Evolutionary conservation across 495 filamentous ascomycete genomes (phyloP).

Genomic region (Hyaloscypha bicolor): DNA sequence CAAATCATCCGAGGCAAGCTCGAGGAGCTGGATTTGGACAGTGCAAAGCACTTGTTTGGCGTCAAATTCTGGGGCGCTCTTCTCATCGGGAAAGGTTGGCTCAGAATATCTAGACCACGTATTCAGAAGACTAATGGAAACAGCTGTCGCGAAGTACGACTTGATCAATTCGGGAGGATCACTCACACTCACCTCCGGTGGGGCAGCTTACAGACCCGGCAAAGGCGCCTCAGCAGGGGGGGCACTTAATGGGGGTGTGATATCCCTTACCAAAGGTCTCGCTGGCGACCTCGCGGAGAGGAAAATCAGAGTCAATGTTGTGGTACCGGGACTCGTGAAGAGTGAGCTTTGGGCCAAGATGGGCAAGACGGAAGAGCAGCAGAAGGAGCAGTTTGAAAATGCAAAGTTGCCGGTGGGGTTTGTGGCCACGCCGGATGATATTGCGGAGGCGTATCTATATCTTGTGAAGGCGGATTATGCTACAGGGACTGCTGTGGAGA

Average conservation of each 20-base stretch:
- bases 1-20: constrained; percentile 46
- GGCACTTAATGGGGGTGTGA: constrained; percentile 42
- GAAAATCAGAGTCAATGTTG: constrained; percentile 55
- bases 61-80: constrained; percentile 50
- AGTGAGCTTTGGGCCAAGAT: constrained; percentile 51
- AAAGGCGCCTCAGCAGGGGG: constrained; percentile 39
- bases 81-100: constrained; percentile 40
- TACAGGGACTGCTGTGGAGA: constrained; percentile 48
- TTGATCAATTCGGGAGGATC: constrained; percentile 46
- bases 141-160: constrained; percentile 42
- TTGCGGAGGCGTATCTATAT: constrained; percentile 61
- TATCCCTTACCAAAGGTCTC: constrained; percentile 45
- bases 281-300: constrained; percentile 52
- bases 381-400: constrained; percentile 38
- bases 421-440: constrained; percentile 52
- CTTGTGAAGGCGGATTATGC: constrained; percentile 55
- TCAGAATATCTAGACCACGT: not conserved
- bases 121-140: no score
- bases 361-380: constrained; percentile 36
- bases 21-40: constrained; percentile 39
- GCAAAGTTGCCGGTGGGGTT: constrained; percentile 42
- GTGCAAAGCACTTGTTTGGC: constrained; percentile 43
- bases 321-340: constrained; percentile 52
- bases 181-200: constrained; percentile 55
- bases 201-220: constrained; percentile 41